Conservation (phyloP, 495 filamentous ascomycete species). For the Tuber brumale region DNA sequence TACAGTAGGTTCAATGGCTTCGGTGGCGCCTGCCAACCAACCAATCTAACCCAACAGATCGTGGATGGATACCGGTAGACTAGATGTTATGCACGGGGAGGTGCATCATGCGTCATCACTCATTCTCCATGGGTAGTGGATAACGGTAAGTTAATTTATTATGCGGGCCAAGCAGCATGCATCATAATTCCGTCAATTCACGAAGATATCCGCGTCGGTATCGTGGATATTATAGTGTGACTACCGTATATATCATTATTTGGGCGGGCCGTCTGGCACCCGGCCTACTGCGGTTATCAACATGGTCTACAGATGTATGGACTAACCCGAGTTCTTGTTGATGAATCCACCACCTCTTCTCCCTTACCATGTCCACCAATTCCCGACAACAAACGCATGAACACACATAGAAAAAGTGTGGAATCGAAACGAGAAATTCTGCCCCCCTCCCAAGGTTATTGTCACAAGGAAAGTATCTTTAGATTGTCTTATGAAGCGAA, state of each 20-base stretch:
- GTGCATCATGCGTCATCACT: neutral
- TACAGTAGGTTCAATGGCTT: no score
- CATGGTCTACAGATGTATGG: neutral
- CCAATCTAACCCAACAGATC: no score
- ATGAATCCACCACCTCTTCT: neutral
- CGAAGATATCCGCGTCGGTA: no score
- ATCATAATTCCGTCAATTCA: no score
- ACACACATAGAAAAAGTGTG: neutral
- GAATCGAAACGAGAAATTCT: neutral
- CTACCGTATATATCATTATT: neutral
- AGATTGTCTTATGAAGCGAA: neutral
- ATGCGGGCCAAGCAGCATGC: no score
- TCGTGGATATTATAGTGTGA: no score
- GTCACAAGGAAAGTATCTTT: neutral
- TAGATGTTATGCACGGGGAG: neutral
- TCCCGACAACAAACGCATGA: neutral
- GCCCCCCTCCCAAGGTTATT: neutral
- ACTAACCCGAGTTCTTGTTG: neutral
- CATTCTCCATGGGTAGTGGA: neutral
- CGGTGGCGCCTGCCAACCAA: no score
- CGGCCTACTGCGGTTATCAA: neutral
- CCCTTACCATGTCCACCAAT: neutral
- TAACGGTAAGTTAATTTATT: no score
- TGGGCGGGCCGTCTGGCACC: neutral
- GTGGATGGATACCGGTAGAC: no score